Conservation (phyloP, 225 moss, liverwort and hornwort species). For the Antitrichia curtipendula region DNA sequence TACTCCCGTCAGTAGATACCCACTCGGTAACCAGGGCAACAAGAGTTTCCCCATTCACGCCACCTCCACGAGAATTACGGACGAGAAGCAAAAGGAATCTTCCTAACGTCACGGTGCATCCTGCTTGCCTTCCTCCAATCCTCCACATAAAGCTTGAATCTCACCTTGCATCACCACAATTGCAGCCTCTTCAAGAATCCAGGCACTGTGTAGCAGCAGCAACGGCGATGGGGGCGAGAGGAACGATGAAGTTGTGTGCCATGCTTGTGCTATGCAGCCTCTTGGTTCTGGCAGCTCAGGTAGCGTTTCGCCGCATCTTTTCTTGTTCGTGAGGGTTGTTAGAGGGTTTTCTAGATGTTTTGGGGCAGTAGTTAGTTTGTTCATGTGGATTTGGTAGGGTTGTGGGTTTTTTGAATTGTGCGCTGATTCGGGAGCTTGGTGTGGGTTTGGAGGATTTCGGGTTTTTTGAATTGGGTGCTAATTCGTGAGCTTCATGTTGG, state of each 20-base stretch:
- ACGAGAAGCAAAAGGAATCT: neutral
- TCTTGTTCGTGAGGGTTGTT: neutral
- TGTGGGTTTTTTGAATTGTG: neutral
- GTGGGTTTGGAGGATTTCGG: neutral
- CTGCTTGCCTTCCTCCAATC: neutral
- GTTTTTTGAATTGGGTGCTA: neutral
- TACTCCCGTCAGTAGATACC: neutral
- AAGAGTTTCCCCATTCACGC: neutral
- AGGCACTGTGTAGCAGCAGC: neutral
- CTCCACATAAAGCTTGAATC: neutral
- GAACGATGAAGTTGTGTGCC: neutral
- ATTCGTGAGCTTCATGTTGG: neutral
- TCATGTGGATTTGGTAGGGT: neutral
- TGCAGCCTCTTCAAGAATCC: neutral
- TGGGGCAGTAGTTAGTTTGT: no score
- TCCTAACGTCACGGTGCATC: neutral
- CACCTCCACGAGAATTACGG: neutral
- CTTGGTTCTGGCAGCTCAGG: constrained; percentile 13
- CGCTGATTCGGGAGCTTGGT: neutral
- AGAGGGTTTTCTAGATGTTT: neutral
- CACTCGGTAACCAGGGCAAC: neutral
- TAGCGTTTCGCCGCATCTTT: neutral
- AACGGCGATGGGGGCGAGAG: neutral
- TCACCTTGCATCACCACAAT: neutral
- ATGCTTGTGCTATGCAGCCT: neutral